Base-by-base conservation (phyloP, 768 basidiomycete species). In the Mycena capillaripes region DNA sequence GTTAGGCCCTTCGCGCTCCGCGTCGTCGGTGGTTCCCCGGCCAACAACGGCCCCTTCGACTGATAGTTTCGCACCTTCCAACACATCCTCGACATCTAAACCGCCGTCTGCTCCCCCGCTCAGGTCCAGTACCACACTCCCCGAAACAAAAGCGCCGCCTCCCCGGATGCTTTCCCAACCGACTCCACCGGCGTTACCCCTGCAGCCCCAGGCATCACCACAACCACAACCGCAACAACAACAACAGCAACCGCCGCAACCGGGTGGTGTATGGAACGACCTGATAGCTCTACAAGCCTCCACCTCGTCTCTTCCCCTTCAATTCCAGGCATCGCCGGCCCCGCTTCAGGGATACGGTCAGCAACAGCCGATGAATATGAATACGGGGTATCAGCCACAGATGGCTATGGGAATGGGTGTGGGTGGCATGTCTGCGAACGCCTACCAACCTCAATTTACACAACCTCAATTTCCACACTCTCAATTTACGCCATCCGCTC, bases 231-330 rank as follows among this genome's bases (percentile, higher is more conserved):
- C 75, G 25, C 79, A 68, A 62, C 74, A 57, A 6, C 73, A 42
- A 25, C 77, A 78, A 32, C 69, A 36, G 50, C 78, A 79, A 48
- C 71, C 38, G 38, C 38, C 38, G 38, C 38, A 76, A 63, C 76
- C 79, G n/a, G 78, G 78, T 14, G 83, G 83, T 58, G 86, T 90
- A n/a, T 91, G 90, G 91, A 84, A 86, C 40, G 91, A 92, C 76
- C 81, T 92, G 17, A 78, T 88, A 70, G 86, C 86, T 50, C 81
- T 89, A 32, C 88, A 88, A 69, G 77, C 80, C 16, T 80, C 83
- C n/a, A 86, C 81, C 19, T 86, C 90, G 17, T 88, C 90, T 16
- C 83, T 91, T 14, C 90, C 88, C 11, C 80, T 89, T 11, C 88
- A 89, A 74, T 85, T 84, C 50, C 84, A 82, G 67, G 30, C 80